These are phyloP conservation scores for Fragaria ananassa DNA, from an alignment of 306 rosid species.

Conservation along the genomic window DNA sequence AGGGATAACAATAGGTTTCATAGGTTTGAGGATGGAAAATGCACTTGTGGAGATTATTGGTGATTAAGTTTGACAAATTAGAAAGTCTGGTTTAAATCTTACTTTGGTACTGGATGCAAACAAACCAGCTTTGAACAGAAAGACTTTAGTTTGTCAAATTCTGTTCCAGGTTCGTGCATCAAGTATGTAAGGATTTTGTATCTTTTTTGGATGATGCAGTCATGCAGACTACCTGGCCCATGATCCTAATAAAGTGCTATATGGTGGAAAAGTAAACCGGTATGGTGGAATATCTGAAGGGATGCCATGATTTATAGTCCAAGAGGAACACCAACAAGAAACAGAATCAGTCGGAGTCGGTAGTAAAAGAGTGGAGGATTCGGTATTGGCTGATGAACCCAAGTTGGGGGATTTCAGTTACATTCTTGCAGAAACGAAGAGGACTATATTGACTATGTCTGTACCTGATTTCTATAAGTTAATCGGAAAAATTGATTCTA, in stretches of 20 bases:
- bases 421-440: conserved; percentile 70
- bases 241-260: no score
- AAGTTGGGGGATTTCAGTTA: conserved; percentile 16
- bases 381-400: conserved; percentile 17
- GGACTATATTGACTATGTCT: no score
- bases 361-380: conserved; percentile 15
- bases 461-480: no score
- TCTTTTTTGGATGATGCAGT: no score
- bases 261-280: background rate
- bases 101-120: background rate
- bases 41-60: conserved; percentile 88
- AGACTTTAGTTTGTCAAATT: no score
- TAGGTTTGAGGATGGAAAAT: conserved; percentile 79
- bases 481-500: no score
- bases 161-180: no score
- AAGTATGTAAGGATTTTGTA: no score
- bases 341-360: conserved; percentile 6
- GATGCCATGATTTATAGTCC: background rate
- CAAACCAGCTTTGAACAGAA: background rate
- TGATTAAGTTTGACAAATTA: conserved; percentile 20
- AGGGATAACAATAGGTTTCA: conserved; percentile 85
- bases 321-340: conserved; percentile 39
- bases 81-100: background rate
- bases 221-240: no score
- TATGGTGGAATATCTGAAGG: conserved; percentile 10